A percentile compares a stretch with the other conserved stretches of the same genome.
These are phyloP conservation scores for Chlamydomonas eustigma DNA, from an alignment of 139 green algal genomes.

Conservation along the genomic window DNA sequence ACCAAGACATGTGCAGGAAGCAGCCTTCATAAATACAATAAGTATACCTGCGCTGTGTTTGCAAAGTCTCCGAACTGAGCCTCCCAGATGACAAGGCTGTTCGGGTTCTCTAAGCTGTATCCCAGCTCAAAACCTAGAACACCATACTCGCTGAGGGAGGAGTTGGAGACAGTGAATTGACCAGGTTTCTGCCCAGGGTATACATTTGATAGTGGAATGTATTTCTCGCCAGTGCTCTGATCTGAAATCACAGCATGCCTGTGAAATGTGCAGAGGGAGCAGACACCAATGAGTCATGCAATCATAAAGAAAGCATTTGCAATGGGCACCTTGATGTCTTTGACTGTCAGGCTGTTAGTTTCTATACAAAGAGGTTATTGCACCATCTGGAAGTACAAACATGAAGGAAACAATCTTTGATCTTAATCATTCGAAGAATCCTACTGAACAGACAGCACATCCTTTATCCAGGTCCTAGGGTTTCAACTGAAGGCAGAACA, in stretches of 20 bases:
- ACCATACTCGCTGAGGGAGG: slow-evolving; percentile 87
- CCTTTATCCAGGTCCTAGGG: no score
- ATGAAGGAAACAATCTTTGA: no score
- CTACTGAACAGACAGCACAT: no score
- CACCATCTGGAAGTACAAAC: no score
- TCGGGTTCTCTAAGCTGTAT: slow-evolving; percentile 96
- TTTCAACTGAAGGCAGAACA: no score
- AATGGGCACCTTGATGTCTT: no score
- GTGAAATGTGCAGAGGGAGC: no score
- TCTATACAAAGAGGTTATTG: no score
- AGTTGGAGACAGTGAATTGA: slow-evolving; percentile 63
- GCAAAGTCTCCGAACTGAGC: slow-evolving; percentile 98
- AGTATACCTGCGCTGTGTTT: slow-evolving; percentile 81
- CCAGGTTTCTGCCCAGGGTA: slow-evolving; percentile 65
- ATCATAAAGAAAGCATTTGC: no score
- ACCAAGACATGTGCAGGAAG: background rate
- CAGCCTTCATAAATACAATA: background rate
- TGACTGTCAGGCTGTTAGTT: no score
- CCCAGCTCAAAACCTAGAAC: slow-evolving; percentile 98
- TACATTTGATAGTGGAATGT: slow-evolving; percentile 79
- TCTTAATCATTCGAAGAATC: no score
- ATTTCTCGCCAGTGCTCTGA: slow-evolving; percentile 42
- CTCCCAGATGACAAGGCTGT: slow-evolving; percentile 94
- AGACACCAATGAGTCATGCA: no score
- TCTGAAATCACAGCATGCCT: slow-evolving; percentile 21